Base-by-base conservation (phyloP, 257 asterid species). In the Solanum bulbocastanum region DNA sequence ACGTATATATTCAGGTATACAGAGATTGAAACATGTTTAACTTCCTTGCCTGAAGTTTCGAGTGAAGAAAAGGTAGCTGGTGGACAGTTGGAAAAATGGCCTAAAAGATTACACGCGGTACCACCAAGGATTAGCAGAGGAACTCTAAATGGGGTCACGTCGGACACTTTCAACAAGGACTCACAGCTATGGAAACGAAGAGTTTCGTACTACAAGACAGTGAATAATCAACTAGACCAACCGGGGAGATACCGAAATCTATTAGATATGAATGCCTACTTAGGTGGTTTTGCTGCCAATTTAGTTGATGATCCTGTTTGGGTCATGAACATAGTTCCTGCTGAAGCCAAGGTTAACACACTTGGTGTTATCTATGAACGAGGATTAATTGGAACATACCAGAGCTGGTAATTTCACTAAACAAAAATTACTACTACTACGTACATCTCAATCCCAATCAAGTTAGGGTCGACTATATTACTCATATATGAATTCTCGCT, bases 301-400 rank as follows among this genome's bases (percentile, higher is more conserved):
- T 83, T 96, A 87, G 82, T 91, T 4, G 46, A 89, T 23, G 92
- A 93, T 25, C 98, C 98, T 6, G 91, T 95, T 40, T 96, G 99
- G 99, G 98, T 96, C 33, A 95, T 95, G 98, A 96, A 96, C 66
- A 78, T 94, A 5, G 97, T 95, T 83, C 99, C 99, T 0, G 92
- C 90, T 5, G 98, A 95, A 83, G 93, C 96, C 14, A 89, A 92
- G 87, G 73, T 91, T 60, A 91, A 94, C 89, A 94, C 98, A 0
- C 95, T 96, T 2, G 99, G 99, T 14, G 95, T 87, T 11, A 92
- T 95, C 49, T 96, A 92, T 49, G 99, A 96, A 87, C 91, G 99
- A 15, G 99, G 99, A 56, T 79, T 96, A 87, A 96, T 96, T 3
- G 99, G 99, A 36, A 94, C 98, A 5, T 96, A 96, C 73, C 98